These are phyloP conservation scores for Leptographium galeiforme DNA, from an alignment of 2,329 filamentous ascomycete species.

Conservation along the genomic window DNA sequence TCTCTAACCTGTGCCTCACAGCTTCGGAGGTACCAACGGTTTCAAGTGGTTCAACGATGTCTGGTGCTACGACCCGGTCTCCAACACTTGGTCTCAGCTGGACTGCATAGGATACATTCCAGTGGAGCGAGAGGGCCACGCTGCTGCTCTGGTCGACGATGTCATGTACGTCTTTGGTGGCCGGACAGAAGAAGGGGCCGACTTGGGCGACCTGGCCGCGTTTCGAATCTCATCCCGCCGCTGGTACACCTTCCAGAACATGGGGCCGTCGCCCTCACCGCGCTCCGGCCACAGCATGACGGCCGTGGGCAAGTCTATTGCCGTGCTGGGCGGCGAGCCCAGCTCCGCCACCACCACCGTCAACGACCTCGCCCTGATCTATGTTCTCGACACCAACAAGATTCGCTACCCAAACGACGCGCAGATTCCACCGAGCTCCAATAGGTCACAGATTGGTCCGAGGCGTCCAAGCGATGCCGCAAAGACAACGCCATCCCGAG, in stretches of 20 bases:
- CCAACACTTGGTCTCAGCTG: constrained; percentile 74
- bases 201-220: constrained; percentile 85
- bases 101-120: constrained; percentile 98
- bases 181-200: constrained; percentile 81
- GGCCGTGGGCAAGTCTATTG: constrained; percentile 78
- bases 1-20: constrained; percentile 20
- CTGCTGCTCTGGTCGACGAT: constrained; percentile 83
- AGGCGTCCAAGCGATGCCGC: constrained; percentile 21
- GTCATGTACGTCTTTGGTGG: constrained; percentile 99
- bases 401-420: constrained; percentile 87
- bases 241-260: constrained; percentile 99
- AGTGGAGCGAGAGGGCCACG: constrained; percentile 83
- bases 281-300: constrained; percentile 98
- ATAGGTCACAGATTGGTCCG: constrained; percentile 10
- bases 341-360: constrained; percentile 73
- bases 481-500: constrained; percentile 30
- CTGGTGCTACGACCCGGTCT: constrained; percentile 81
- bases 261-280: constrained; percentile 89
- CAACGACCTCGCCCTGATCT: constrained; percentile 76
- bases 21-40: constrained; percentile 95
- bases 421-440: constrained; percentile 22
- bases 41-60: constrained; percentile 98
- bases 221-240: constrained; percentile 61
- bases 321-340: constrained; percentile 87
- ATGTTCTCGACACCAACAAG: constrained; percentile 87